Conservation (phyloP, 805 yeast species). For the Komagataella populi region DNA sequence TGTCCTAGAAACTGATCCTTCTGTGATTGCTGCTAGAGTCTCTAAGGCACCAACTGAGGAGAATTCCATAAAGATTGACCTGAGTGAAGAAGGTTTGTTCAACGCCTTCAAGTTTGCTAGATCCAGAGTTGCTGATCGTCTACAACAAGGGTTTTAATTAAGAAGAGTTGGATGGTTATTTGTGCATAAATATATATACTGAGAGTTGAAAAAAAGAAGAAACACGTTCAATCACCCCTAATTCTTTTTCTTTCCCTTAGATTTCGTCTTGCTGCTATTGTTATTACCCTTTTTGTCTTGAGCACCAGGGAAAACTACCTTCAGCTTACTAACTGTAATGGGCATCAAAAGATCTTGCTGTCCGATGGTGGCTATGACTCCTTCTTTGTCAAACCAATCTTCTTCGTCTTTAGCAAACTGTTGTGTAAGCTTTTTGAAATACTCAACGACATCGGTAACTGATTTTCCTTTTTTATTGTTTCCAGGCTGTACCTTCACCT, state of each 20-base stretch:
- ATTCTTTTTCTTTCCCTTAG: background rate
- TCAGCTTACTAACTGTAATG: slow-evolving; percentile 61
- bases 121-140: slow-evolving; percentile 37
- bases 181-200: background rate
- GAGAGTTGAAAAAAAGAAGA: background rate
- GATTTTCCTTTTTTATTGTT: slow-evolving; percentile 81
- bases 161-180: background rate
- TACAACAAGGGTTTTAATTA: slow-evolving; percentile 22
- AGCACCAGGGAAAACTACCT: slow-evolving; percentile 42
- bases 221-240: background rate
- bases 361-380: slow-evolving; percentile 38
- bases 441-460: slow-evolving; percentile 49
- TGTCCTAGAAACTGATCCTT: slow-evolving; percentile 79
- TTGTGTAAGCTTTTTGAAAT: slow-evolving; percentile 27
- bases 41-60: slow-evolving; percentile 78
- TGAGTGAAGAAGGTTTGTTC: slow-evolving; percentile 63
- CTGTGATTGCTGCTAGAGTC: slow-evolving; percentile 78
- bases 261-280: slow-evolving; percentile 12
- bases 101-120: slow-evolving; percentile 84
- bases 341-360: slow-evolving; percentile 54
- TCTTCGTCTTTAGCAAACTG: slow-evolving; percentile 10
- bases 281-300: slow-evolving; percentile 9
- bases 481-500: slow-evolving; percentile 73
- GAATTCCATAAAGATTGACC: slow-evolving; percentile 42
- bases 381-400: slow-evolving; percentile 55